phyloP scores from a whole-genome alignment of 495 filamentous ascomycete genomes.

The Aspergillus sclerotioniger region DNA sequence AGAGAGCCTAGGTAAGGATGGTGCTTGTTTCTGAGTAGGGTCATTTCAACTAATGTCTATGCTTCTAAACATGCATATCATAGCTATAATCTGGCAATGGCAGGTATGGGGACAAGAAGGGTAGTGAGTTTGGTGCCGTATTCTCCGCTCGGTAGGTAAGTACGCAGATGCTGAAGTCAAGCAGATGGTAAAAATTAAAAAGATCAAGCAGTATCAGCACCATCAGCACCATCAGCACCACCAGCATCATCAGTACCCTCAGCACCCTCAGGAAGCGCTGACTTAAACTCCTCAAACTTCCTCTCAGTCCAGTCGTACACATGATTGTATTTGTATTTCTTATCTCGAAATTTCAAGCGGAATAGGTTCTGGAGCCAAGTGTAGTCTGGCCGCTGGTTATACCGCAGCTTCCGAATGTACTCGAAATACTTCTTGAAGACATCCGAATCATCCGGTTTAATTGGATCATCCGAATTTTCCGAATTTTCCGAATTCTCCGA shows the following conservation, averaged over 20 bases:
- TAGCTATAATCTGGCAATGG: too few species aligned
- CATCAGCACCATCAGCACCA: background rate
- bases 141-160: too few species aligned
- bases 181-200: background rate
- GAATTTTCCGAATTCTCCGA: too few species aligned
- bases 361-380: background rate
- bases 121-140: too few species aligned
- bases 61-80: too few species aligned
- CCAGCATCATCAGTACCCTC: background rate
- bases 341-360: background rate
- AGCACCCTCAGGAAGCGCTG: background rate
- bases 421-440: background rate
- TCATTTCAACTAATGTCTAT: too few species aligned
- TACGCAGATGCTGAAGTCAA: background rate
- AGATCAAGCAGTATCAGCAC: background rate
- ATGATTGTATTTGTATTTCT: background rate
- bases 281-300: background rate
- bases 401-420: background rate
- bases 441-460: background rate
- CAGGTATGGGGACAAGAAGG: too few species aligned
- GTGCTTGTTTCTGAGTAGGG: too few species aligned
- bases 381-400: slow-evolving; percentile 1
- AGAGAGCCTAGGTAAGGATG: too few species aligned
- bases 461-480: too few species aligned
- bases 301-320: slow-evolving; percentile 10